These are phyloP conservation scores for Phytophthora idaei DNA, from an alignment of 352 stramenopile species.

Conservation along the genomic window DNA sequence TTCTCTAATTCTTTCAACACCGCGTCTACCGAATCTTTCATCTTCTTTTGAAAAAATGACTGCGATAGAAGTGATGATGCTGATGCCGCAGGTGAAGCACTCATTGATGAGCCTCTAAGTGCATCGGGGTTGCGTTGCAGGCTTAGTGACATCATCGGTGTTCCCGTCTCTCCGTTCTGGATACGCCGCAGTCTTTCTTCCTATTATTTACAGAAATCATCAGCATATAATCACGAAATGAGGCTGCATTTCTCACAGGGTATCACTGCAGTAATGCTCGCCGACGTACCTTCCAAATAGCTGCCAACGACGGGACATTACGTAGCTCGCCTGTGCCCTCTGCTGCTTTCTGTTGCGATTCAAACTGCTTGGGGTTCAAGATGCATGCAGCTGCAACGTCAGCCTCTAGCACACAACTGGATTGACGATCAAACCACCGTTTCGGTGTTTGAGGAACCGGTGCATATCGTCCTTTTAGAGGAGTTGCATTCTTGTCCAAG, in stretches of 20 bases:
- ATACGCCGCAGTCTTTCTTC: constrained; percentile 68
- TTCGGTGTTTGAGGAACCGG: constrained; percentile 36
- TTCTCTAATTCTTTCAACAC: constrained; percentile 59
- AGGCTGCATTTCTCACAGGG: background rate
- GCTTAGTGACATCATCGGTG: constrained; percentile 58
- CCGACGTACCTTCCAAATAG: constrained; percentile 75
- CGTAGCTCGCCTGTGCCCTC: constrained; percentile 47
- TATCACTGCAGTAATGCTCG: background rate
- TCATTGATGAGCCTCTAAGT: constrained; percentile 18
- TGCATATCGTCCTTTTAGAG: constrained; percentile 35
- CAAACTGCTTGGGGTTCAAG: constrained; percentile 64
- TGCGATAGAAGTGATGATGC: constrained; percentile 72
- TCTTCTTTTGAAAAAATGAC: constrained; percentile 83
- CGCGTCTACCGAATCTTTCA: constrained; percentile 63
- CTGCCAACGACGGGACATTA: constrained; percentile 79
- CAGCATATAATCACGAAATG: background rate
- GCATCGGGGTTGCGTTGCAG: constrained; percentile 47
- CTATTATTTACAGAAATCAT: constrained; percentile 35
- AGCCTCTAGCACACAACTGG: constrained; percentile 69
- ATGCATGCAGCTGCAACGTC: constrained; percentile 76
- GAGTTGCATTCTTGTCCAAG: constrained; percentile 23
- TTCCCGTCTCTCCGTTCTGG: constrained; percentile 54
- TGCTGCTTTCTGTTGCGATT: constrained; percentile 48
- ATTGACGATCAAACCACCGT: constrained; percentile 75
- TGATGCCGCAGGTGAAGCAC: constrained; percentile 40